Conservation (phyloP, 805 yeast species). For the Lachancea kluyveri region DNA sequence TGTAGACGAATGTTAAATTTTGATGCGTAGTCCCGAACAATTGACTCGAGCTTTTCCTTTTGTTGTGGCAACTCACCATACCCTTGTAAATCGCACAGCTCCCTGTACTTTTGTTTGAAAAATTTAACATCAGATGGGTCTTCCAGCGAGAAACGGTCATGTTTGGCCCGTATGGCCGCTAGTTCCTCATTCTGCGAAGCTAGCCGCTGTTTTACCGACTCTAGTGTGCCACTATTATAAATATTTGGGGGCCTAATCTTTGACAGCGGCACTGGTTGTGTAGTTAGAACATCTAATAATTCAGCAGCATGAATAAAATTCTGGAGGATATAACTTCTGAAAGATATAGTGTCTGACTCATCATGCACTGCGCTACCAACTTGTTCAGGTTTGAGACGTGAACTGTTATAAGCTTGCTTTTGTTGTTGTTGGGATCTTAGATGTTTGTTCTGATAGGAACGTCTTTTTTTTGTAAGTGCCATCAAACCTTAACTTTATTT, state of each 20-base stretch:
- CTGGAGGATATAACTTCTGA: conserved; percentile 20
- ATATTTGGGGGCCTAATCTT: conserved; percentile 17
- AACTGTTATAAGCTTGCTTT: conserved; percentile 1
- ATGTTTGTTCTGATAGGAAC: conserved; percentile 17
- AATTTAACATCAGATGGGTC: too few relatives aligned
- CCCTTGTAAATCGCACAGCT: too few relatives aligned
- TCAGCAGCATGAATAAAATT: conserved; percentile 20
- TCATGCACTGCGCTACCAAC: conserved; percentile 25
- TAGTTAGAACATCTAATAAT: conserved; percentile 20
- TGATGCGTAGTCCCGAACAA: conserved; percentile 3
- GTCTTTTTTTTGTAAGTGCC: conserved; percentile 26
- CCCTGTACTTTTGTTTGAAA: too few relatives aligned
- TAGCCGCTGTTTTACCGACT: conserved; percentile 10
- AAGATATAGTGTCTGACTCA: conserved; percentile 30
- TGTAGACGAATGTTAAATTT: conserved; percentile 13
- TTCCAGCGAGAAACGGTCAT: too few relatives aligned
- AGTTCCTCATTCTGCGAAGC: conserved; percentile 12
- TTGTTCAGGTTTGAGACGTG: conserved; percentile 22
- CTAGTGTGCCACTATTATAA: conserved; percentile 7
- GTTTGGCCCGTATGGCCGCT: conserved; percentile 2
- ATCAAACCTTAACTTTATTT: conserved; percentile 7
- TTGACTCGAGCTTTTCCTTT: too few relatives aligned
- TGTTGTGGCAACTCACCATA: too few relatives aligned
- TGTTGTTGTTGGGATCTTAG: conserved; percentile 6
- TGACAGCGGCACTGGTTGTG: conserved; percentile 18